A percentile compares a stretch with the other conserved stretches of the same genome.
These are phyloP conservation scores for Xylaria sp. DNA, from an alignment of 2,329 filamentous ascomycete genomes.

Conservation along the genomic window DNA sequence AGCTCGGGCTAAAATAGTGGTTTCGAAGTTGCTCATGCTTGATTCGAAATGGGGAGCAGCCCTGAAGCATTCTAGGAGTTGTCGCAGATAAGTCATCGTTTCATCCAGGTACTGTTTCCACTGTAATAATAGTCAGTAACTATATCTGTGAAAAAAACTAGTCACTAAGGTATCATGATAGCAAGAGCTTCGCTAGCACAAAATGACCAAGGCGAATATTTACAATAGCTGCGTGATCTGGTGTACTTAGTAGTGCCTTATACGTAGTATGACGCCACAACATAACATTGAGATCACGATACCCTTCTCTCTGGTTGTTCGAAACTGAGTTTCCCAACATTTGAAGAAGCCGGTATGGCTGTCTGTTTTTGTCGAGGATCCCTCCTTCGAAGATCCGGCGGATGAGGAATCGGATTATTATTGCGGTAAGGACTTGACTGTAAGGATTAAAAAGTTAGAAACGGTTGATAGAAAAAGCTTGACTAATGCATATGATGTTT, in stretches of 20 bases:
- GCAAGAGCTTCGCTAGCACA: background rate
- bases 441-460: background rate
- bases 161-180: too few relatives aligned
- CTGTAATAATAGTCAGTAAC: background rate
- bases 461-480: background rate
- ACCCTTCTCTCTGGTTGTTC: background rate
- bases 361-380: background rate
- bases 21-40: background rate
- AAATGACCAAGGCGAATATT: background rate
- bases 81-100: background rate
- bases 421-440: background rate
- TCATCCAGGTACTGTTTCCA: background rate
- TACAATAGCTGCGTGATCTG: background rate
- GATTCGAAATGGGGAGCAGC: conserved; percentile 5
- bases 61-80: background rate
- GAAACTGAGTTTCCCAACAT: background rate
- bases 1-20: background rate
- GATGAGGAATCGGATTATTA: background rate
- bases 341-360: background rate
- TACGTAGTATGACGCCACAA: background rate
- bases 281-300: background rate
- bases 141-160: background rate
- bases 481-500: background rate
- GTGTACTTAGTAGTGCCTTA: background rate
- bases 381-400: background rate